Evolutionary conservation across 345 rosid genomes (phyloP), one percentile per base, ranked within the genome.

Genomic region (Euphorbia pulcherrima): DNA sequence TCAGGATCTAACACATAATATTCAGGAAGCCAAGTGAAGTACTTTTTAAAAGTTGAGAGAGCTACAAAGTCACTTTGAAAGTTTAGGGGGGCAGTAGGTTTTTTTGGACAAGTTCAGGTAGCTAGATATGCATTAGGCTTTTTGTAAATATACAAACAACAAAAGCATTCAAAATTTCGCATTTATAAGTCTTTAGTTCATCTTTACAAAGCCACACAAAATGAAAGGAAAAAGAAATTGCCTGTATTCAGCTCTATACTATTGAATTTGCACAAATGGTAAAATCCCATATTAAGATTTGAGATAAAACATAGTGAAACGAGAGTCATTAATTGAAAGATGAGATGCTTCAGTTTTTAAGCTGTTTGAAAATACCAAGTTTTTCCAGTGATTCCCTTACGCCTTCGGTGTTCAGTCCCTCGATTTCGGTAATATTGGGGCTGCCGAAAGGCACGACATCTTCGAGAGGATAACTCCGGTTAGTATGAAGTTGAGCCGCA

Each of bases 381-480:
- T 58, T 58, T 14, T 57, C 54, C 69, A 72, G 20, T 8, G 75
- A 47, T 58, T 30, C 35, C 60, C 50, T 65, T 20, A 72, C 65
- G 44, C 27, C 41, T 7, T 72, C 12, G 1, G 23, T 60, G 8
- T 48, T n/a, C 64, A 59, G 47, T 21, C 60, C 65, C 50, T 51
- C 44, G 13, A 16, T 39, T 72, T 35, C 51, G 39, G 65, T 59
- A 13, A 72, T 7, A 50, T 72, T 59, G 40, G 75, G 51, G 24
- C 70, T 58, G 33, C 67, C 60, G n/a, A 51, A 64, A 13, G 71
- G 75, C 1, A 26, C 24, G 39, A 72, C 75, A 65, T 72, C 70
- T 41, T 48, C 66, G 0, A 72, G 40, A 13, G 66, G 60, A 58
- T 72, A 65, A 60, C 6, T 65, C 65, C 75, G 48, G 54, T 65